Evolutionary conservation across 129 eudicot species (phyloP).

Genomic region (Centrapalus pauciflorus): DNA sequence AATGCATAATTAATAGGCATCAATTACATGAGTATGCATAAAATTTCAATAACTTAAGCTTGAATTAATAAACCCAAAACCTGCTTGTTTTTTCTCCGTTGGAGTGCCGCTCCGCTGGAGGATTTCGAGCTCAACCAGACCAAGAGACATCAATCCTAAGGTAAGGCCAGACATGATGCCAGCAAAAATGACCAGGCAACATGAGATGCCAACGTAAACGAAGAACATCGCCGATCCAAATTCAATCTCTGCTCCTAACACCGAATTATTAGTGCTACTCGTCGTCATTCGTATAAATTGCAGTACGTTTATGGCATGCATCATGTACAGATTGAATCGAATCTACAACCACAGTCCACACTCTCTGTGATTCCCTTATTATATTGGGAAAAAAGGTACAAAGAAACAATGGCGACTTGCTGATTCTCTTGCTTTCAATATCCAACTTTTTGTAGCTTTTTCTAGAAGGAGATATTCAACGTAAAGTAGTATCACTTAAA

Average conservation of each 20-base stretch:
- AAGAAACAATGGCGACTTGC: constrained; percentile 14
- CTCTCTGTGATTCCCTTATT: neutral
- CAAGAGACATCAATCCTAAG: constrained; percentile 88
- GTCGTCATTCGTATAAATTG: constrained; percentile 40
- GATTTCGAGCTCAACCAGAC: constrained; percentile 95
- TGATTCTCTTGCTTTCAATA: neutral
- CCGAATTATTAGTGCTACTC: constrained; percentile 15
- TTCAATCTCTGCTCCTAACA: constrained; percentile 46
- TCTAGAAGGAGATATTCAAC: neutral
- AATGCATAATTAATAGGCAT: neutral
- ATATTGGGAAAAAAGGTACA: neutral
- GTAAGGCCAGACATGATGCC: constrained; percentile 97
- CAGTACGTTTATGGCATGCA: constrained; percentile 45
- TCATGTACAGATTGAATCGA: constrained; percentile 13
- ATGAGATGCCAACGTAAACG: constrained; percentile 68
- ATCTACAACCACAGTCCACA: neutral
- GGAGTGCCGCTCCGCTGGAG: constrained; percentile 86
- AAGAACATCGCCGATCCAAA: constrained; percentile 72
- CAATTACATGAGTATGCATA: neutral
- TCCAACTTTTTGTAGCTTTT: neutral
- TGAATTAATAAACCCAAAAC: constrained; percentile 12
- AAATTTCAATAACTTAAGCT: neutral
- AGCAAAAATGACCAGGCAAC: constrained; percentile 66
- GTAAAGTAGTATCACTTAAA: neutral
- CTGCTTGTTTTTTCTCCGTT: constrained; percentile 83